A percentile compares a stretch with the other conserved stretches of the same genome.
Conservation (phyloP, 2,329 filamentous ascomycete species). For the Emergomyces orientalis region DNA sequence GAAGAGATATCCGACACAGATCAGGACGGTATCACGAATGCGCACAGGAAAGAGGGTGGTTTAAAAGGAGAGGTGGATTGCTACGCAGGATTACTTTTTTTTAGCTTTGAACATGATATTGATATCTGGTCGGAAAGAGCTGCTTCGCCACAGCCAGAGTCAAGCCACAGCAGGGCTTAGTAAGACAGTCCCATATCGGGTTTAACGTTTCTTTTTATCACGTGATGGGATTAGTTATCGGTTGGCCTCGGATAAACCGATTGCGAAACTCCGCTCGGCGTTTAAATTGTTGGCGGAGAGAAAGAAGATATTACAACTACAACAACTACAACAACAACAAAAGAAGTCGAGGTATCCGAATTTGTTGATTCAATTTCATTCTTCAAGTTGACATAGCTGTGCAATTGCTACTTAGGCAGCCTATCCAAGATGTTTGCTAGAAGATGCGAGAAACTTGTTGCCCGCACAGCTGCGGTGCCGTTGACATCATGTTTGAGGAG, state of each 20-base stretch:
- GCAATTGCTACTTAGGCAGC: slow-evolving; percentile 40
- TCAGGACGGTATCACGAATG: neutral
- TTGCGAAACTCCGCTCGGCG: neutral
- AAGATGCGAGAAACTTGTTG: slow-evolving; percentile 52
- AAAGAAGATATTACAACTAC: neutral
- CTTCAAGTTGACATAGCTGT: neutral
- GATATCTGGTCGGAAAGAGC: neutral
- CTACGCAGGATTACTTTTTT: neutral
- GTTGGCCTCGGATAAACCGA: slow-evolving; percentile 22
- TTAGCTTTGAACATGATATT: neutral
- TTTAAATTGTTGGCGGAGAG: neutral
- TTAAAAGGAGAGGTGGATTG: neutral
- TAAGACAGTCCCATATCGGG: neutral
- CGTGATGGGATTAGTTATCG: slow-evolving; percentile 17
- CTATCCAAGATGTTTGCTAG: slow-evolving; percentile 30
- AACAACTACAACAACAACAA: neutral
- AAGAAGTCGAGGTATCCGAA: neutral
- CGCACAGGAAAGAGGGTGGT: neutral
- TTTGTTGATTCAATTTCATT: neutral
- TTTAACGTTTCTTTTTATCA: neutral
- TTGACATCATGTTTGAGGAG: slow-evolving; percentile 30
- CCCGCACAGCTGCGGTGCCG: slow-evolving; percentile 42
- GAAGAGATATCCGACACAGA: neutral
- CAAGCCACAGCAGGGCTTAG: neutral
- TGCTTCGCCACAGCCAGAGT: neutral